Conservation (phyloP, 2,329 filamentous ascomycete species). For the Thielaviopsis ethacetica region DNA sequence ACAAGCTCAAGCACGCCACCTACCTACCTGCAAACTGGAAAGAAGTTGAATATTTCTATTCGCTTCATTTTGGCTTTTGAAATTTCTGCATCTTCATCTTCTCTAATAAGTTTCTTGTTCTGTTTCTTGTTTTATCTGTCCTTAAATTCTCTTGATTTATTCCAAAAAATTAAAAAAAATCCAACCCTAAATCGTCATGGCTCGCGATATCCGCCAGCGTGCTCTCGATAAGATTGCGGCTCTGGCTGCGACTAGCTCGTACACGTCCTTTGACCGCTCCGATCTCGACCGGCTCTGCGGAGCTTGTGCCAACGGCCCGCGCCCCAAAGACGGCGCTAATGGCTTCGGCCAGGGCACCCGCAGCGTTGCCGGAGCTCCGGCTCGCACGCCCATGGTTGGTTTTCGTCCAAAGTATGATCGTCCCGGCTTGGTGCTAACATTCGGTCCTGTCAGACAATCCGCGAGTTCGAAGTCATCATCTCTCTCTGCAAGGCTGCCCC, state of each 20-base stretch:
- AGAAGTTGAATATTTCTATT: too few species aligned
- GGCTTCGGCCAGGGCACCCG: conserved; percentile 18
- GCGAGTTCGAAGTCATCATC: conserved; percentile 82
- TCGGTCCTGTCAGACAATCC: conserved; percentile 46
- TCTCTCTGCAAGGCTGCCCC: conserved; percentile 84
- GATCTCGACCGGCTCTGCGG: conserved; percentile 46
- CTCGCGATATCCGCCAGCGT: conserved; percentile 41
- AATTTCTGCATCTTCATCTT: not conserved
- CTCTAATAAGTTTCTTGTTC: not conserved
- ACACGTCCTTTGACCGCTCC: conserved; percentile 40
- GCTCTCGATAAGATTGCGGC: conserved; percentile 50
- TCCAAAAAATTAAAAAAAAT: not conserved
- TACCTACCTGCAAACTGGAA: too few species aligned
- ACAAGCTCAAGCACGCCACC: too few species aligned
- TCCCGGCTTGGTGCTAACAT: not conserved
- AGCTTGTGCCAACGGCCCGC: conserved; percentile 34
- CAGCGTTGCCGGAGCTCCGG: conserved; percentile 16
- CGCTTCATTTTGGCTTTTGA: not conserved
- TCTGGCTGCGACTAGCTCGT: conserved; percentile 39
- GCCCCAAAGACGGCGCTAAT: conserved; percentile 29
- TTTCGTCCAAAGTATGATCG: not conserved
- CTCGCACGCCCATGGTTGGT: conserved; percentile 44
- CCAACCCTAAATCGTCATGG: conserved; percentile 20
- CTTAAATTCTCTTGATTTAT: not conserved
- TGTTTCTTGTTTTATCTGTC: not conserved